Evolutionary conservation across 1,284 basidiomycete species (phyloP), one percentile per base, ranked within the genome.

Genomic region (Trichosporon sp.): DNA sequence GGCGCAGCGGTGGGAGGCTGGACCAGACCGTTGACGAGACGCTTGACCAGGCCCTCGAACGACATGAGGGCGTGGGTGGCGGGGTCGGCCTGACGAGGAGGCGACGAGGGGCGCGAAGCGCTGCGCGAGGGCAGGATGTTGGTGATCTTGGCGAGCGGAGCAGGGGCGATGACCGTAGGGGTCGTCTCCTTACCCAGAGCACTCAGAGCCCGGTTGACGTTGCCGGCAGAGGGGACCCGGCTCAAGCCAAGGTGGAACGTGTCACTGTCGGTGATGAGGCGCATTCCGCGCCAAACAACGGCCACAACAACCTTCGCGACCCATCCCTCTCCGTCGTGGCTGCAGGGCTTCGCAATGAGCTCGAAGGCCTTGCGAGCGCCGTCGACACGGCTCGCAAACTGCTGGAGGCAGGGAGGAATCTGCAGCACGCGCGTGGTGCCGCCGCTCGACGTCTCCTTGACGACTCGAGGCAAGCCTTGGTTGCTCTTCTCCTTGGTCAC

Each of bases 321-420:
- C 80, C 80, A 81, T 9, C 75, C 78, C 69, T 81, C 80, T 34
- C 80, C 80, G 57, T 80, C 79, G 37, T 80, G 78, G 31, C 70
- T 69, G 65, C 79, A 80, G 1, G 77, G 76, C 27, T 66, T 71
- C 10, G 77, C 75, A 49, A 81, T 68, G 58, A 72, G 60, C 58
- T 80, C 78, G 31, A 81, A 72, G 8, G 74, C 76, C 60, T 75
- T 76, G 52, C 76, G 73, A 9, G 77, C 73, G 2, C 68, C 73
- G 58, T 81, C 80, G 46, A 81, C 75, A 27, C 76, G 74, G 60
- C 72, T 67, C 7, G 80, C 80, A 64, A 81, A 81, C 49, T 77
- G 73, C 63, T 79, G 76, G 4, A 81, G 73, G 54, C 72, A 74
- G 3, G 70, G 58, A 1, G 79, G 78, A 14, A 80, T 76, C 32